A percentile compares a stretch with the other conserved stretches of the same genome.
Conservation (phyloP, 2,329 filamentous ascomycete genomes). For the Aureobasidium melanogenum region DNA sequence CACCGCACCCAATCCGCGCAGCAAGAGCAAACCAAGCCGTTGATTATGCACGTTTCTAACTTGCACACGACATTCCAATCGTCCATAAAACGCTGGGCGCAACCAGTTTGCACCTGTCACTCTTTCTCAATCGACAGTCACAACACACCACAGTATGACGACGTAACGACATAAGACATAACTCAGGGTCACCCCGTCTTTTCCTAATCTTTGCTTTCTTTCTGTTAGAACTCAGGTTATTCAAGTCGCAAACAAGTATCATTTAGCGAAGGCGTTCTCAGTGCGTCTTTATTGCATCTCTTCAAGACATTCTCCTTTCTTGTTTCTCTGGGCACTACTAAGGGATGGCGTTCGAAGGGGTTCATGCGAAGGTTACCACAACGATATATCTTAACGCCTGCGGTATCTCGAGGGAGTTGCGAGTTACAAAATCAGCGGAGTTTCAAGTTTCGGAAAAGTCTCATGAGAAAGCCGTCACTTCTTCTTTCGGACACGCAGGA, state of each 20-base stretch:
- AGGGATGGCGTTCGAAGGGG: not conserved
- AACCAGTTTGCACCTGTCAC: not conserved
- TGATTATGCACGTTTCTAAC: constrained; percentile 17
- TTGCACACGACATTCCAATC: not conserved
- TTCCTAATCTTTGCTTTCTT: not conserved
- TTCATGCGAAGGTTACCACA: not conserved
- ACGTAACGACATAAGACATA: constrained; percentile 10
- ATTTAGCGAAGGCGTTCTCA: constrained; percentile 9
- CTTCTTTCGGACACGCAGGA: not conserved
- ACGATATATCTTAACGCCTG: constrained; percentile 8
- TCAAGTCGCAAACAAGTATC: constrained; percentile 1
- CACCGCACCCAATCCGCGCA: constrained; percentile 24
- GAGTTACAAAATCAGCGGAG: not conserved
- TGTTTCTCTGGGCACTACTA: not conserved
- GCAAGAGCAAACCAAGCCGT: constrained; percentile 23
- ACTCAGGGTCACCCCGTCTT: constrained; percentile 9
- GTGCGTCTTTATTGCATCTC: constrained; percentile 2
- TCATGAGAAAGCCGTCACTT: not conserved
- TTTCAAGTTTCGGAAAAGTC: not conserved
- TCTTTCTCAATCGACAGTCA: constrained; percentile 3
- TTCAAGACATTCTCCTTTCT: not conserved
- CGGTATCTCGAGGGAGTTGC: not conserved
- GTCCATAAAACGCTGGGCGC: not conserved
- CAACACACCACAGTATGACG: constrained; percentile 1
- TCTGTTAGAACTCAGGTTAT: not conserved